Base-by-base conservation (phyloP, 371 early-diverging fungal species). In the Ordospora colligata region DNA sequence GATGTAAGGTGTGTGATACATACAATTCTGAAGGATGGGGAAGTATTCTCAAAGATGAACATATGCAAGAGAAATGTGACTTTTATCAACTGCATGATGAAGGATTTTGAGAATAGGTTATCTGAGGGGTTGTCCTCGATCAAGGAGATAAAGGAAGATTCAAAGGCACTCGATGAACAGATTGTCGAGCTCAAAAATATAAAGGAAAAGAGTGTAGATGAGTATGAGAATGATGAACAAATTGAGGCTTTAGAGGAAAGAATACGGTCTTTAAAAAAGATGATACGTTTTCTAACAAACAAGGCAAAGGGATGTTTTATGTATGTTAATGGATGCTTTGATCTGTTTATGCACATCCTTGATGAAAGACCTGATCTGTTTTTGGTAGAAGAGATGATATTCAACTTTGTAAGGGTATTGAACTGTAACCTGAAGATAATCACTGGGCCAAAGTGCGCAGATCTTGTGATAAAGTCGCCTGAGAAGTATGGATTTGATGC, bases 341-440 rank as follows among this genome's bases (percentile, higher is more conserved):
- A 47, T 6, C 40, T 83, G 37, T 23, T 83, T 21, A 52, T 21
- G 14, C 23, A 65, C 17, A 62, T 83, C 5, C 53, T 80, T 9
- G 42, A 63, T 17, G n/a, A 46, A 32, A 74, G 58, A 25, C 47
- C 67, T 3, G 63, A 51, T 40, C 92, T 94, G 6, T 96, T 96
- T 85, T 83, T 94, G 85, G 89, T 88, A 8, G 87, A 89, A 6
- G 91, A 92, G 81, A 90, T 96, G 63, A 91, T 94, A 23, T 90
- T 90, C 69, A 88, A 93, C 11, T 86, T 97, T 67, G 95, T 94
- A 0, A 91, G 93, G 42, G 94, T 95, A 93, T 83, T 97, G 72
- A 91, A 96, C 82, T 93, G 91, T 82, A 94, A 94, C 75, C 85
- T 96, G 23, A 87, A 88, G 2, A 88, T 90, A 23, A 83, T 97